phyloP scores from a whole-genome alignment of 371 early-diverging fungal genomes.

The Rhizopus microsporus region DNA sequence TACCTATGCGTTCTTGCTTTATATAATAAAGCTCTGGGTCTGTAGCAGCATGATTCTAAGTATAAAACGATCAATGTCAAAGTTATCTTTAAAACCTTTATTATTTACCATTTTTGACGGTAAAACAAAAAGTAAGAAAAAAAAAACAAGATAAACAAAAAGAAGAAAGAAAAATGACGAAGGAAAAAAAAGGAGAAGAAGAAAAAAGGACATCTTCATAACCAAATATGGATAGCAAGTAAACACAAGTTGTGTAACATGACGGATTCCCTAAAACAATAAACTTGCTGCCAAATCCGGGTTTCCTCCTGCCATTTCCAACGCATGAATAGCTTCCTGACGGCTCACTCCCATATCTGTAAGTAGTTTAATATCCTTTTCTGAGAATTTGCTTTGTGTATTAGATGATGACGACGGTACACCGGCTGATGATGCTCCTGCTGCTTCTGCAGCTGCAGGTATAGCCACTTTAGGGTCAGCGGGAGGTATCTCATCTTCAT shows the following conservation, averaged over 20 bases:
- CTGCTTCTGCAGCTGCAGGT: constrained; percentile 23
- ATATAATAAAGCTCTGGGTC: constrained; percentile 66
- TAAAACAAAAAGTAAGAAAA: constrained; percentile 12
- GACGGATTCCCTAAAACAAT: constrained; percentile 49
- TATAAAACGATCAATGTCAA: background rate
- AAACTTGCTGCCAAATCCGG: constrained; percentile 85
- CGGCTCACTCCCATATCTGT: constrained; percentile 49
- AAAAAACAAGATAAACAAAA: constrained; percentile 8
- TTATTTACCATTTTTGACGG: constrained; percentile 9
- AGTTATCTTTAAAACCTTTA: background rate
- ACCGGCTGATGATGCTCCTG: constrained; percentile 16
- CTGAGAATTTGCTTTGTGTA: constrained; percentile 21
- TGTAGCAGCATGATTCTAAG: constrained; percentile 33
- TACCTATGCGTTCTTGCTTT: constrained; percentile 72
- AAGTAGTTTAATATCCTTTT: constrained; percentile 39
- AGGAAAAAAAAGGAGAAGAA: constrained; percentile 5
- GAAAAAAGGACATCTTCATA: background rate
- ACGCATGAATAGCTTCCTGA: constrained; percentile 61
- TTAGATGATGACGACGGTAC: background rate
- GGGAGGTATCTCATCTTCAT: constrained; percentile 44
- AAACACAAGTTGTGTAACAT: constrained; percentile 13
- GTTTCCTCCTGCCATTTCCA: constrained; percentile 84
- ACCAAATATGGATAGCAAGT: constrained; percentile 25
- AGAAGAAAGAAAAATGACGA: constrained; percentile 5
- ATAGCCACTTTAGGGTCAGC: constrained; percentile 34